Evolutionary conservation across 1,284 basidiomycete genomes (phyloP).

Genomic region (Cutaneotrichosporon arboriforme): DNA sequence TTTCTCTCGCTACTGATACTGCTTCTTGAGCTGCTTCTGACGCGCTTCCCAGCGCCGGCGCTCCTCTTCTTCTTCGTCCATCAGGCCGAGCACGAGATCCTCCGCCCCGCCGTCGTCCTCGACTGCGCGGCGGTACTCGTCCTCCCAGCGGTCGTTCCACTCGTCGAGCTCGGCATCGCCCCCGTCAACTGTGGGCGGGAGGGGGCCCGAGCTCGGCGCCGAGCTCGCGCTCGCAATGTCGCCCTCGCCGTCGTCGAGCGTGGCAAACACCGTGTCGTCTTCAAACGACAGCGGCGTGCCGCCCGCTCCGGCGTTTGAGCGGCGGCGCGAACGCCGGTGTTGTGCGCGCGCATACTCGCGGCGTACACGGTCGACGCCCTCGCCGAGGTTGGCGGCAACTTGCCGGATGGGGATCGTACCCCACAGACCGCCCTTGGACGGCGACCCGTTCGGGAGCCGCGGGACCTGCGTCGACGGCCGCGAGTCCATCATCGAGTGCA

Average conservation of each 20-base stretch:
- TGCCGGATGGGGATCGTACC: constrained; percentile 38
- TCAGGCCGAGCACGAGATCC: constrained; percentile 43
- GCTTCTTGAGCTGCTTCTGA: not conserved
- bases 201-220: constrained; percentile 24
- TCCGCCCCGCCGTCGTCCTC: constrained; percentile 46
- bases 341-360: constrained; percentile 36
- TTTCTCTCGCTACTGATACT: not conserved
- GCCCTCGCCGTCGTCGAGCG: constrained; percentile 10
- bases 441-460: constrained; percentile 67
- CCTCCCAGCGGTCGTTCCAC: constrained; percentile 43
- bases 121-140: constrained; percentile 42
- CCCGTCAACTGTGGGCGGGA: constrained; percentile 24
- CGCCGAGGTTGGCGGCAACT: constrained; percentile 36
- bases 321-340: constrained; percentile 16
- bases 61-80: constrained; percentile 48
- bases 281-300: constrained; percentile 37
- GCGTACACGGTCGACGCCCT: constrained; percentile 37
- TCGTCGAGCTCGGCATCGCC: constrained; percentile 21
- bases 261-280: constrained; percentile 37
- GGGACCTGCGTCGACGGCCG: constrained; percentile 57
- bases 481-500: constrained; percentile 60
- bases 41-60: constrained; percentile 26
- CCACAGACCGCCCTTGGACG: constrained; percentile 24
- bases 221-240: constrained; percentile 13
- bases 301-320: constrained; percentile 14